These are phyloP conservation scores for Yarrowia osloensis DNA, from an alignment of 805 yeast species.

Conservation along the genomic window DNA sequence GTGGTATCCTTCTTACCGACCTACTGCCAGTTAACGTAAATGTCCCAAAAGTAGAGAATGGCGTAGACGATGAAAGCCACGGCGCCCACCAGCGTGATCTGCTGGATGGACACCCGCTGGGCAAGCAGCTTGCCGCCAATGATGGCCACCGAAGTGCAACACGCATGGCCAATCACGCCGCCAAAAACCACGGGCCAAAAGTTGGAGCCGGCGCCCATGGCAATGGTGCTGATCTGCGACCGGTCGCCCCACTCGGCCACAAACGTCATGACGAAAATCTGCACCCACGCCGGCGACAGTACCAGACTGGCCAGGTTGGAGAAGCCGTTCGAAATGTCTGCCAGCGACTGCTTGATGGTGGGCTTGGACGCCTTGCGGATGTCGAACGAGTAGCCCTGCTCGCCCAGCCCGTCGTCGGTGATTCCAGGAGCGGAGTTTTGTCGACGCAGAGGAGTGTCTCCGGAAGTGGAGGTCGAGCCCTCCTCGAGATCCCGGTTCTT, in stretches of 20 bases:
- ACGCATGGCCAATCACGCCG: conserved; percentile 83
- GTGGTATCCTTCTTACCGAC: neutral
- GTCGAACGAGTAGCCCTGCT: conserved; percentile 31
- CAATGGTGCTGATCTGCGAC: conserved; percentile 96
- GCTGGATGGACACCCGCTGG: conserved; percentile 84
- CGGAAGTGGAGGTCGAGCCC: neutral
- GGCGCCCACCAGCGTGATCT: conserved; percentile 90
- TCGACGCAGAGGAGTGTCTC: conserved; percentile 31
- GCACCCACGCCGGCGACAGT: conserved; percentile 88
- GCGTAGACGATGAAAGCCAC: conserved; percentile 82
- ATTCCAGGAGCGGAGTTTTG: conserved; percentile 36
- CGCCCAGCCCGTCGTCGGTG: conserved; percentile 42
- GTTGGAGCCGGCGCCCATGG: conserved; percentile 96
- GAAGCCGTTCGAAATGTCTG: conserved; percentile 45
- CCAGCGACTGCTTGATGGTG: conserved; percentile 9
- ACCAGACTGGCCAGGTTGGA: conserved; percentile 60
- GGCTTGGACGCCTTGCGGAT: conserved; percentile 21
- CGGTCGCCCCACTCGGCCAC: conserved; percentile 99
- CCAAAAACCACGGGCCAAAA: conserved; percentile 89
- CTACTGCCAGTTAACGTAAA: conserved; percentile 8
- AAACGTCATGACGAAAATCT: conserved; percentile 93
- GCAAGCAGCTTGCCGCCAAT: conserved; percentile 91
- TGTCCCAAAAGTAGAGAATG: conserved; percentile 59
- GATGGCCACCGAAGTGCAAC: conserved; percentile 90
- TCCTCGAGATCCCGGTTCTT: conserved; percentile 46